phyloP scores from a whole-genome alignment of 805 yeast species.

The Tetrapisispora taiwanensis region DNA sequence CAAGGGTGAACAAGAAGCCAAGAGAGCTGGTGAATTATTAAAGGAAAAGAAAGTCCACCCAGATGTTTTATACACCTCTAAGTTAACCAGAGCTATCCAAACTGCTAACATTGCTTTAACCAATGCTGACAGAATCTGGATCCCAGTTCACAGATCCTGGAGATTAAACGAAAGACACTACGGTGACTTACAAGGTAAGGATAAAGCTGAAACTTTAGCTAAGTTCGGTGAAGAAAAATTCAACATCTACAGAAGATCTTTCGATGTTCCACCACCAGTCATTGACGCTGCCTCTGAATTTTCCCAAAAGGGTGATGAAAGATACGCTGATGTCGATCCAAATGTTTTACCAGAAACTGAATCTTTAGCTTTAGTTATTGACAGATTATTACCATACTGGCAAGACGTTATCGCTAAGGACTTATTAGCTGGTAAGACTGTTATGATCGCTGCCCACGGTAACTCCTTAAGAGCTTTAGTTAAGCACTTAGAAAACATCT shows the following conservation, averaged over 20 bases:
- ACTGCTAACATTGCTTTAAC: conserved; percentile 93
- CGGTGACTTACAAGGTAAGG: conserved; percentile 98
- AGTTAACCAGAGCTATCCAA: conserved; percentile 89
- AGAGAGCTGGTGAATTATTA: conserved; percentile 84
- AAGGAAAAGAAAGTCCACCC: conserved; percentile 79
- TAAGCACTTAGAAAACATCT: conserved; percentile 87
- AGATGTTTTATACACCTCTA: conserved; percentile 83
- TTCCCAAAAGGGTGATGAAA: conserved; percentile 77
- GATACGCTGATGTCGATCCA: conserved; percentile 79
- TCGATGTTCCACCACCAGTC: conserved; percentile 91
- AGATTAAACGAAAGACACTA: conserved; percentile 98
- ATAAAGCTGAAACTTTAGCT: conserved; percentile 87
- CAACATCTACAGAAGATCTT: conserved; percentile 96
- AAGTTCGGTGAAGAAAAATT: conserved; percentile 85
- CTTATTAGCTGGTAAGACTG: conserved; percentile 79
- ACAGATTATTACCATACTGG: conserved; percentile 95
- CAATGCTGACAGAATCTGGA: conserved; percentile 77
- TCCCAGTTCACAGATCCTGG: conserved; percentile 93
- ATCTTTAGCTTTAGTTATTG: conserved; percentile 88
- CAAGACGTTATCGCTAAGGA: conserved; percentile 83
- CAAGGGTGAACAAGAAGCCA: conserved; percentile 82
- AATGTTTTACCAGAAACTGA: conserved; percentile 86
- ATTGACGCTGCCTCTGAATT: conserved; percentile 68
- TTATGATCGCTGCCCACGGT: conserved; percentile 93
- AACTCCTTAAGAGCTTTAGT: conserved; percentile 95